Conservation (phyloP, 108 stramenopile species). For the Hondaea fermentalgiana region DNA sequence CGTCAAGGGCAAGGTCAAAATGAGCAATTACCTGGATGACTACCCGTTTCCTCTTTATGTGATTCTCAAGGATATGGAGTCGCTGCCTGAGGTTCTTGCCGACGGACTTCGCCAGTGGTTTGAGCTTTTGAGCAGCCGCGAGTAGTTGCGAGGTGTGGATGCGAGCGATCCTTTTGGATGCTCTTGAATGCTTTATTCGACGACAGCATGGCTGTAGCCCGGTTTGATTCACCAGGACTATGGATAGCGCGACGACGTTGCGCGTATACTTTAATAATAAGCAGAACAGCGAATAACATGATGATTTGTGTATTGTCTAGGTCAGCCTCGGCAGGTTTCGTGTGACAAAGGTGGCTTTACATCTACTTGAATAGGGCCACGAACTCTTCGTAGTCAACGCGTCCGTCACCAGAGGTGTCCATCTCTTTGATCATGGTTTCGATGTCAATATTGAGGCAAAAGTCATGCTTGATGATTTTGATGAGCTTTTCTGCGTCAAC, state of each 20-base stretch:
- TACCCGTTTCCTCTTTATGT: conserved; percentile 97
- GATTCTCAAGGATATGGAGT: conserved; percentile 69
- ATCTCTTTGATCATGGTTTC: conserved; percentile 9
- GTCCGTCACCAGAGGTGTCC: conserved; percentile 19
- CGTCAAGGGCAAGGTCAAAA: conserved; percentile 74
- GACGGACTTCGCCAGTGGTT: conserved; percentile 96
- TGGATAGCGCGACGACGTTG: no score
- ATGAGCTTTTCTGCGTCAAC: conserved; percentile 8
- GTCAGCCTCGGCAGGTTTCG: no score
- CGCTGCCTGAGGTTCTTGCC: conserved; percentile 86
- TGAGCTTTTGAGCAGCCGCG: conserved; percentile 35
- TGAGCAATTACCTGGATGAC: conserved; percentile 86
- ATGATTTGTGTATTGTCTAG: no score
- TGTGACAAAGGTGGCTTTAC: no score
- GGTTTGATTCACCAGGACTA: no score
- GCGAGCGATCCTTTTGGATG: no score
- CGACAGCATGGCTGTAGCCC: no score
- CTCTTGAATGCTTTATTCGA: no score
- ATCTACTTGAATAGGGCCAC: conserved; percentile 11
- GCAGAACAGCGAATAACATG: no score
- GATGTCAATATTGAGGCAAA: conserved; percentile 13
- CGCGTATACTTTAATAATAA: no score
- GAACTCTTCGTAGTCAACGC: conserved; percentile 27
- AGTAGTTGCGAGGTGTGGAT: no score
- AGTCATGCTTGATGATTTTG: conserved; percentile 16